phyloP scores from a whole-genome alignment of 2,329 filamentous ascomycete genomes.

The Ophiocordyceps camponoti-floridani region DNA sequence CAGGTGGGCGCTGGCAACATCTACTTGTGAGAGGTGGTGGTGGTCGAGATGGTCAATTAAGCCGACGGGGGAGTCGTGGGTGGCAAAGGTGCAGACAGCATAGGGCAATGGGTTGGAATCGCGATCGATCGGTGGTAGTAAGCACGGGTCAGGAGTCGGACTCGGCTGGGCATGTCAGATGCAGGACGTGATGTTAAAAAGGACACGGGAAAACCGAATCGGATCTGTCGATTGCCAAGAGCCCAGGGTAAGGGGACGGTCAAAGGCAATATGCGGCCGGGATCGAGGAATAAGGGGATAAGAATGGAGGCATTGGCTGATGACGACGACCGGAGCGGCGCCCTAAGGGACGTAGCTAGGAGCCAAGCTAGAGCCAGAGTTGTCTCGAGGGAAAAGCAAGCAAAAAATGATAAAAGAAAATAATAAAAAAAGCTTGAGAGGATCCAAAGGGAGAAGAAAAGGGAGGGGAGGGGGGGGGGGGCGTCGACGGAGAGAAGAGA shows the following conservation, averaged over 20 bases:
- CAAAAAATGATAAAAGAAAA: too few relatives aligned
- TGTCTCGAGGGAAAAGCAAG: too few relatives aligned
- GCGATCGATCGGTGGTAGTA: not conserved
- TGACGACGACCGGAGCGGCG: too few relatives aligned
- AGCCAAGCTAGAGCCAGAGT: too few relatives aligned
- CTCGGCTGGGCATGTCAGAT: not conserved
- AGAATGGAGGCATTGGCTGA: too few relatives aligned
- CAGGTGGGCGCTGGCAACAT: conserved; percentile 4
- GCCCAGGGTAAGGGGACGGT: not conserved
- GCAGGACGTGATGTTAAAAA: not conserved
- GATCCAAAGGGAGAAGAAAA: too few relatives aligned
- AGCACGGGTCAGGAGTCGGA: not conserved
- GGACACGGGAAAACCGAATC: not conserved
- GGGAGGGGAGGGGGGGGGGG: too few relatives aligned
- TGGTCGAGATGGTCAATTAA: not conserved
- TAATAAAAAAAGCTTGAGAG: too few relatives aligned
- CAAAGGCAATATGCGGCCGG: not conserved
- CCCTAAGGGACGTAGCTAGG: too few relatives aligned
- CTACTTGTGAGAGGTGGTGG: conserved; percentile 1
- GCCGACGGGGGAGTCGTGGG: not conserved
- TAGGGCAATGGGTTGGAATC: not conserved
- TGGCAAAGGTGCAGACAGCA: not conserved
- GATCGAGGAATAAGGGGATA: too few relatives aligned
- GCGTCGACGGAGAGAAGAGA: too few relatives aligned
- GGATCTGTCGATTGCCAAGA: conserved; percentile 3